These are phyloP conservation scores for Cymbopogon citratus DNA, from an alignment of 176 grass and related monocot species.

Conservation along the genomic window DNA sequence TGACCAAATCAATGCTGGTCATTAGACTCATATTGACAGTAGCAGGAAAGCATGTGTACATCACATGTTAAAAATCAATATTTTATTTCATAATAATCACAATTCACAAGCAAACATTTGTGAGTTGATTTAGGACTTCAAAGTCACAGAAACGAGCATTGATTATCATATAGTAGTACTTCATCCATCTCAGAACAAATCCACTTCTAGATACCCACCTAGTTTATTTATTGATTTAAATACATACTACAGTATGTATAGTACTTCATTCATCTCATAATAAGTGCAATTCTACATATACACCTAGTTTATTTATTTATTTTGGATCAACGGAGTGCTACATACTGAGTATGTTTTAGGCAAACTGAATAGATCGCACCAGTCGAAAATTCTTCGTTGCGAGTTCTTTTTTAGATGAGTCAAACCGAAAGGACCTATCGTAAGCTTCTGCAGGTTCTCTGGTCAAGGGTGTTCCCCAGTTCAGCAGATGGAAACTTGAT, in stretches of 20 bases:
- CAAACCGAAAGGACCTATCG: not conserved
- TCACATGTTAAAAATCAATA: not conserved
- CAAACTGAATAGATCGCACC: no score
- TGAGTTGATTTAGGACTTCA: not conserved
- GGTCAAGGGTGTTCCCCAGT: not conserved
- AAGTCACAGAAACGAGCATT: not conserved
- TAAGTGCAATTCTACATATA: not conserved
- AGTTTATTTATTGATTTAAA: no score
- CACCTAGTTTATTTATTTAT: no score
- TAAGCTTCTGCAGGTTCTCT: constrained; percentile 10
- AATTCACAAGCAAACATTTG: not conserved
- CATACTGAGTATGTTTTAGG: no score
- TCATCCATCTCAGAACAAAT: not conserved
- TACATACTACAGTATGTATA: no score
- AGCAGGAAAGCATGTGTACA: constrained; percentile 3
- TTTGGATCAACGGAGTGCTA: no score
- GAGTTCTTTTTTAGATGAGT: not conserved
- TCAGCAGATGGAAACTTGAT: not conserved
- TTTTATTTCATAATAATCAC: not conserved
- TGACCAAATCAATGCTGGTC: not conserved
- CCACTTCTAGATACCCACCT: not conserved
- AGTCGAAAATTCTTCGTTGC: not conserved
- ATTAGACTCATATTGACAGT: not conserved
- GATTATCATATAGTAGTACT: no score
- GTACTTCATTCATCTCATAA: not conserved